Conservation (phyloP, 768 basidiomycete species). For the Lactarius evosmus region DNA sequence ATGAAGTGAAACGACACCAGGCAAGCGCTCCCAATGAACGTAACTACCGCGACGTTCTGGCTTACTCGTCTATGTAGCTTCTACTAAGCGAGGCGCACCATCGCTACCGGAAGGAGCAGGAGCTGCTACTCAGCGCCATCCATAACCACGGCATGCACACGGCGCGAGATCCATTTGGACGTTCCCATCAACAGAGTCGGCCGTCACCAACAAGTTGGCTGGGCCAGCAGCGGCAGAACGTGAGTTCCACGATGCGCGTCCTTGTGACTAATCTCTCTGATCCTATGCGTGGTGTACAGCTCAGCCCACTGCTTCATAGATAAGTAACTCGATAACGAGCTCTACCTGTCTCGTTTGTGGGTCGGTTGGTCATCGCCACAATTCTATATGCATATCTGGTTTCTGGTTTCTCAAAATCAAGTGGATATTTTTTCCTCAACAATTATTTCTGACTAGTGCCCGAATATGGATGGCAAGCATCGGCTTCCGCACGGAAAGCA, state of each 20-base stretch:
- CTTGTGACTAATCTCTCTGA: not conserved
- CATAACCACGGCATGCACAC: conserved; percentile 23
- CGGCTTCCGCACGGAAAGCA: not conserved
- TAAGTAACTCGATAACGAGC: conserved; percentile 7
- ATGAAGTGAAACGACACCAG: conserved; percentile 40
- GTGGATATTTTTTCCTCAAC: not conserved
- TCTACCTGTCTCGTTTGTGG: not conserved
- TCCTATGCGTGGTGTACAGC: conserved; percentile 4
- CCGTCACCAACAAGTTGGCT: conserved; percentile 24
- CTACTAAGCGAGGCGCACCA: conserved; percentile 24
- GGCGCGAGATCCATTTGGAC: conserved; percentile 23
- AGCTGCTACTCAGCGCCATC: conserved; percentile 25
- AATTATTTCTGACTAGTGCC: not conserved
- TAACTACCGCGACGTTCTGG: not conserved
- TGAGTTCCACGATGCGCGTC: conserved; percentile 3
- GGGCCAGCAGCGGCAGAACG: conserved; percentile 29
- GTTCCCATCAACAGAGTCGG: conserved; percentile 17
- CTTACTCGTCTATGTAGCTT: conserved; percentile 10
- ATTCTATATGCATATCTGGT: not conserved
- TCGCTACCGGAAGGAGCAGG: conserved; percentile 28
- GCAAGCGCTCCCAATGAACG: conserved; percentile 31
- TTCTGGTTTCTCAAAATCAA: not conserved
- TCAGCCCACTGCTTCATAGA: conserved; percentile 22
- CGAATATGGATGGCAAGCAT: not conserved
- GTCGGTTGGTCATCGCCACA: not conserved